These are phyloP conservation scores for Drechslera avenae DNA, from an alignment of 2,329 filamentous ascomycete genomes.

Conservation along the genomic window DNA sequence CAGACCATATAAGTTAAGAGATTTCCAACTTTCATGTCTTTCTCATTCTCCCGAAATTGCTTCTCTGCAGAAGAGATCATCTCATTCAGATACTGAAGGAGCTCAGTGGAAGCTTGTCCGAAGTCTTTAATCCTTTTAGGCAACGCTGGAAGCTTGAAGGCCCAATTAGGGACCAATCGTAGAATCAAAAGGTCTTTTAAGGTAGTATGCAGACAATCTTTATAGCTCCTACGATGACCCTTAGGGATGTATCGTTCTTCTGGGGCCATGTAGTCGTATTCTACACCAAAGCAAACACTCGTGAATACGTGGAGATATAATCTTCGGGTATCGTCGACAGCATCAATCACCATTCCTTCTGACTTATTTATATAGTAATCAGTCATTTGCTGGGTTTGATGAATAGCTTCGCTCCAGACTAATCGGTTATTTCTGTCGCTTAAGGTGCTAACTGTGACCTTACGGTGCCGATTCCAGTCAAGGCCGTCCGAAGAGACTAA, in stretches of 20 bases:
- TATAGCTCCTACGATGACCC: background rate
- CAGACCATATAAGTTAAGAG: background rate
- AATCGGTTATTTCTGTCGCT: constrained; percentile 36
- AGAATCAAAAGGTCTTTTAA: background rate
- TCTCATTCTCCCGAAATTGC: background rate
- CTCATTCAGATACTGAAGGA: background rate
- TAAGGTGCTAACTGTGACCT: constrained; percentile 29
- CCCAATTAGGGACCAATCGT: background rate
- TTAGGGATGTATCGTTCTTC: background rate
- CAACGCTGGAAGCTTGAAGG: background rate
- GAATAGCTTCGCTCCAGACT: constrained; percentile 25
- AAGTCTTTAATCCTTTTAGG: background rate
- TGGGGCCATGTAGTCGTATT: background rate
- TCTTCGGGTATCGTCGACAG: background rate
- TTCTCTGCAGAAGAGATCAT: background rate
- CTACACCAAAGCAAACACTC: background rate
- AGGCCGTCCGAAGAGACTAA: constrained; percentile 19
- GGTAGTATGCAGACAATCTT: background rate
- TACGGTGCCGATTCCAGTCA: constrained; percentile 35
- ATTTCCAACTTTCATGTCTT: background rate
- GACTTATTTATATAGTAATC: background rate
- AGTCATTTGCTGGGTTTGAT: background rate
- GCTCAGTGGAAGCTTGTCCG: background rate
- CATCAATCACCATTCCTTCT: background rate
- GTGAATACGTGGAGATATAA: background rate